These are phyloP conservation scores for Phytophthora brassicae DNA, from an alignment of 352 stramenopile species.

Conservation along the genomic window DNA sequence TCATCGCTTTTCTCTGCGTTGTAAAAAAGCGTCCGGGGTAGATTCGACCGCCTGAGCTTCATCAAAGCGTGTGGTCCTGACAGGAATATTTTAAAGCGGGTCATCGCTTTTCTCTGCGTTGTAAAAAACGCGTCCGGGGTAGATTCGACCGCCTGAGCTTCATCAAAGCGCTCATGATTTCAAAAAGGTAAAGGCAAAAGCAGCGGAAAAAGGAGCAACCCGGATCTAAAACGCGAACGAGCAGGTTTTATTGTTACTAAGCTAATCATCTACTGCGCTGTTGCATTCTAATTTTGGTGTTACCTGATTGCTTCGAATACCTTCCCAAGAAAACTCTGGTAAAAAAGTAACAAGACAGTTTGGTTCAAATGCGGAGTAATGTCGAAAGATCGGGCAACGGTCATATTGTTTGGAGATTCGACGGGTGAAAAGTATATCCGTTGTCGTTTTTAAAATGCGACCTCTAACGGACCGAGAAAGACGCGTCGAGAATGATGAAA, in stretches of 20 bases:
- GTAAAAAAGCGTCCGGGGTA: not conserved
- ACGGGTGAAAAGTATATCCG: not conserved
- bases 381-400: not conserved
- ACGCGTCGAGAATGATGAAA: not conserved
- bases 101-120: not conserved
- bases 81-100: not conserved
- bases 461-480: not conserved
- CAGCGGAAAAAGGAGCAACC: not conserved
- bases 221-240: slow-evolving; percentile 5
- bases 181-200: not conserved
- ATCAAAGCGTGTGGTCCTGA: not conserved
- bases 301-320: slow-evolving; percentile 6
- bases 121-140: not conserved
- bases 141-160: not conserved
- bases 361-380: not conserved
- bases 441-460: slow-evolving; percentile 6
- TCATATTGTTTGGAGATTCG: slow-evolving; percentile 1
- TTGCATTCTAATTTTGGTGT: no score
- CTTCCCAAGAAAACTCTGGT: not conserved
- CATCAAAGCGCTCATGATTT: not conserved
- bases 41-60: not conserved
- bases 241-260: not conserved
- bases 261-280: no score
- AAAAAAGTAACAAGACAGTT: not conserved
- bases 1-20: not conserved